A percentile compares a stretch with the other conserved stretches of the same genome.
Conservation (phyloP, 139 green algal species). For the Cymbomonas tetramitiformis region DNA sequence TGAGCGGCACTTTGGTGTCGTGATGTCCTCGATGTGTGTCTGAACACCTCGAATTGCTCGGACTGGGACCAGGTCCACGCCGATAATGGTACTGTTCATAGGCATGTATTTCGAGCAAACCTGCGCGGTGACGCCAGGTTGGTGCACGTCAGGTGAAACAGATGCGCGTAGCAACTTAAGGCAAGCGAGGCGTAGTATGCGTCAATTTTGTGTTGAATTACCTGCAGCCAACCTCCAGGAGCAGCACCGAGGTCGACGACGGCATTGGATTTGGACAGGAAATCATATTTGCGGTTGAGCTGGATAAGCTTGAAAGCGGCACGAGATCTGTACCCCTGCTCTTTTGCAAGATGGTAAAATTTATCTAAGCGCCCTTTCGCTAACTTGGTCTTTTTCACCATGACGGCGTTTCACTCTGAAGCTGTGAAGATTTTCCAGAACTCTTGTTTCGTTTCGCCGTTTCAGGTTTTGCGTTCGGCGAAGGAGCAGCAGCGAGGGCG, state of each 20-base stretch:
- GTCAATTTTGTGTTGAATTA: no score
- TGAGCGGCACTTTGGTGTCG: constrained; percentile 49
- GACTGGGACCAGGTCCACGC: constrained; percentile 88
- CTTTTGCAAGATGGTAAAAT: constrained; percentile 95
- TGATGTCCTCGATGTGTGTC: constrained; percentile 86
- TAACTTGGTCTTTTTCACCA: no score
- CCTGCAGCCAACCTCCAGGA: constrained; percentile 55
- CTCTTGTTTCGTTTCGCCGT: no score
- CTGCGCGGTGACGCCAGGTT: no score
- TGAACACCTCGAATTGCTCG: constrained; percentile 67
- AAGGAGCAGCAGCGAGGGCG: no score
- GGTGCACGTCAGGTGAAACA: no score
- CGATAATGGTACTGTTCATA: constrained; percentile 69
- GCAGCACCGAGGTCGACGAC: constrained; percentile 93
- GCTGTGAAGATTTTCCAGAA: no score
- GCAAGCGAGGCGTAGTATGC: no score
- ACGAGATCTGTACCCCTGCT: constrained; percentile 92
- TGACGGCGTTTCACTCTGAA: no score
- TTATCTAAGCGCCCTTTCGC: no score
- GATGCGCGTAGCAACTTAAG: no score
- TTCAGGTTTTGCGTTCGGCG: no score
- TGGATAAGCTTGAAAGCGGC: constrained; percentile 98
- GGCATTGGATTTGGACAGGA: constrained; percentile 56
- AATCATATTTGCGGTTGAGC: constrained; percentile 90
- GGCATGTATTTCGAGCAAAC: constrained; percentile 89